A percentile compares a stretch with the other conserved stretches of the same genome.
Conservation (phyloP, 371 early-diverging fungal species). For the Mucor saturninus region DNA sequence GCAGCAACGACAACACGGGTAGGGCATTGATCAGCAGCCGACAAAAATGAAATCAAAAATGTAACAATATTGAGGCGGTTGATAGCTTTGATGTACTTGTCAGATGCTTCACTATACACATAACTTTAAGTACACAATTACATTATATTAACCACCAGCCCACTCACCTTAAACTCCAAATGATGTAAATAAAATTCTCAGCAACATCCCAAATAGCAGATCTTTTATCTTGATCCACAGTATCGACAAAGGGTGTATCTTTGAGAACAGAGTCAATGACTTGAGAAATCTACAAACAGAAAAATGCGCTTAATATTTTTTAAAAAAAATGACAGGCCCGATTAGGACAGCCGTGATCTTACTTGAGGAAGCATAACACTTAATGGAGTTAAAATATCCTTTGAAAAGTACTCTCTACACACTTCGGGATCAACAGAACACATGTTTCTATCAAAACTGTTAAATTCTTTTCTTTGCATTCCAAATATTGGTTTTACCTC, state of each 20-base stretch:
- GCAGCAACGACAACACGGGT: constrained; percentile 70
- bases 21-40: constrained; percentile 64
- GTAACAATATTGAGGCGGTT: constrained; percentile 67
- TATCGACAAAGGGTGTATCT: constrained; percentile 48
- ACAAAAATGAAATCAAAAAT: constrained; percentile 73
- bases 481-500: constrained; percentile 36
- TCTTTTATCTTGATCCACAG: constrained; percentile 58
- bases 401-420: constrained; percentile 69
- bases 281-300: constrained; percentile 33
- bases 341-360: neutral
- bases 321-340: neutral
- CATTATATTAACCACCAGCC: neutral
- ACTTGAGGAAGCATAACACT: constrained; percentile 54
- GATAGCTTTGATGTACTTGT: constrained; percentile 65
- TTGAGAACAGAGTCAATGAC: constrained; percentile 56
- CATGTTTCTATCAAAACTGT: constrained; percentile 55
- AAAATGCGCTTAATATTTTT: neutral
- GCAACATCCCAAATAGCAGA: constrained; percentile 72
- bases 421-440: constrained; percentile 65
- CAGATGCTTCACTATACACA: constrained; percentile 66
- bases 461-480: neutral
- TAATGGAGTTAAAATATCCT: constrained; percentile 69
- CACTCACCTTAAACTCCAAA: constrained; percentile 64
- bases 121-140: neutral
- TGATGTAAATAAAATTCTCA: constrained; percentile 74